phyloP scores from a whole-genome alignment of 768 basidiomycete species.

The Tulasnella sp. region DNA sequence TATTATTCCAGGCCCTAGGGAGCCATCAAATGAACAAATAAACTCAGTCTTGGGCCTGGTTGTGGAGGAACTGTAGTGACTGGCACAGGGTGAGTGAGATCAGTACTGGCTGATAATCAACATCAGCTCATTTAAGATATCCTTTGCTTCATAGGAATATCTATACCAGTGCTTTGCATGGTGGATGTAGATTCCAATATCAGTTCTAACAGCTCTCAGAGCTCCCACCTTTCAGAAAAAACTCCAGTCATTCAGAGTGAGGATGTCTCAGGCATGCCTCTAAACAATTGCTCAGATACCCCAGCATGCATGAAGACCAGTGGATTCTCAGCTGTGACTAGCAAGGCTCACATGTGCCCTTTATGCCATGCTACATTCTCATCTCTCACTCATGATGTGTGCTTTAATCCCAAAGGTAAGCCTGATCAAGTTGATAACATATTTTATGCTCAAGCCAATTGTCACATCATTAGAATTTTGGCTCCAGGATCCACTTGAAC shows the following conservation, averaged over 20 bases:
- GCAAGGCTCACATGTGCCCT: not conserved
- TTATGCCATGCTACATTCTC: not conserved
- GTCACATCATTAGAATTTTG: not conserved
- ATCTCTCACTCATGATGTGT: not conserved
- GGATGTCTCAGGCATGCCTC: conserved; percentile 11
- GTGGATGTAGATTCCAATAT: no score
- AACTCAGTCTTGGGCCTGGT: not conserved
- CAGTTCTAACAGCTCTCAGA: no score
- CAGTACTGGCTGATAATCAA: not conserved
- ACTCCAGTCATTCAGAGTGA: not conserved
- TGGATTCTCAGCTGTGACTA: conserved; percentile 19
- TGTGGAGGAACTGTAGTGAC: not conserved
- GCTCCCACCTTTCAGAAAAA: conserved; percentile 5
- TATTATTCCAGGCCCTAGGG: not conserved
- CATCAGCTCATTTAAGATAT: not conserved
- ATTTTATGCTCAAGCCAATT: no score
- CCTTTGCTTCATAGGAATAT: not conserved
- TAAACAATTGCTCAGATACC: conserved; percentile 29
- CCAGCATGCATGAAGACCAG: conserved; percentile 23
- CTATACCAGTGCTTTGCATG: no score
- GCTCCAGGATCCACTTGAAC: not conserved
- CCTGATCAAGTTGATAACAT: no score
- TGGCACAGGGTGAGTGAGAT: not conserved
- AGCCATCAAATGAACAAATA: not conserved
- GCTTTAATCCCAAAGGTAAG: conserved; percentile 7